Evolutionary conservation across 257 asterid species (phyloP).

Genomic region (Verbena officinalis): DNA sequence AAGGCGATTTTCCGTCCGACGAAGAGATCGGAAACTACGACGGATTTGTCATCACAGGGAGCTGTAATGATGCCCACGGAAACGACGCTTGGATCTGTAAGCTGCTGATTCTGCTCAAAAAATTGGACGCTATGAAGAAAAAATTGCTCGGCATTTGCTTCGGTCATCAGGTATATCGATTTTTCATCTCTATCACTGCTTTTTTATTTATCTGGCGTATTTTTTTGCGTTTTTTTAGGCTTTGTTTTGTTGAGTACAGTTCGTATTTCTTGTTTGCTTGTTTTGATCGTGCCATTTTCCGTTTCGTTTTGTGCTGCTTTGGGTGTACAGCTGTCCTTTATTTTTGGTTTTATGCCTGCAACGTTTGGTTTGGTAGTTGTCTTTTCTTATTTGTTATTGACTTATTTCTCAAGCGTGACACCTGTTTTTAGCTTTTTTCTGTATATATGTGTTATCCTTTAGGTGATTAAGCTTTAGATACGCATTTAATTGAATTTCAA

Average conservation of each 20-base stretch:
- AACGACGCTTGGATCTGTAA: conserved; percentile 75
- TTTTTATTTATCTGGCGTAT: neutral
- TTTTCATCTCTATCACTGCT: neutral
- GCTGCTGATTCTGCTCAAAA: conserved; percentile 52
- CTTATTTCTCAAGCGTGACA: conserved; percentile 17
- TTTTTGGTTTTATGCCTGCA: conserved; percentile 27
- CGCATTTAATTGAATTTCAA: too few species aligned
- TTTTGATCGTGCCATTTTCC: conserved; percentile 12
- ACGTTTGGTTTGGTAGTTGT: conserved; percentile 20
- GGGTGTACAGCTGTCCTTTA: conserved; percentile 27
- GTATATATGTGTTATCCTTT: neutral
- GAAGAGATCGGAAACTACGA: conserved; percentile 62
- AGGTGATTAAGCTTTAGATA: neutral
- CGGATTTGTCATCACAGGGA: conserved; percentile 89
- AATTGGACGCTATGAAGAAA: conserved; percentile 67
- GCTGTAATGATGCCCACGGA: conserved; percentile 91
- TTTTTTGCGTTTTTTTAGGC: neutral
- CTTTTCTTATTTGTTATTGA: neutral
- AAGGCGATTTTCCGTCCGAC: conserved; percentile 79
- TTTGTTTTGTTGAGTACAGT: neutral
- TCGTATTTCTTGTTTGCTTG: conserved; percentile 10
- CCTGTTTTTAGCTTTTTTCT: neutral
- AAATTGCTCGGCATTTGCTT: conserved; percentile 84
- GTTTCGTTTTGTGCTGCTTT: conserved; percentile 15
- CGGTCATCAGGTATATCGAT: conserved; percentile 70